Base-by-base conservation (phyloP, 768 basidiomycete genomes). In the Kwoniella botswanensis region DNA sequence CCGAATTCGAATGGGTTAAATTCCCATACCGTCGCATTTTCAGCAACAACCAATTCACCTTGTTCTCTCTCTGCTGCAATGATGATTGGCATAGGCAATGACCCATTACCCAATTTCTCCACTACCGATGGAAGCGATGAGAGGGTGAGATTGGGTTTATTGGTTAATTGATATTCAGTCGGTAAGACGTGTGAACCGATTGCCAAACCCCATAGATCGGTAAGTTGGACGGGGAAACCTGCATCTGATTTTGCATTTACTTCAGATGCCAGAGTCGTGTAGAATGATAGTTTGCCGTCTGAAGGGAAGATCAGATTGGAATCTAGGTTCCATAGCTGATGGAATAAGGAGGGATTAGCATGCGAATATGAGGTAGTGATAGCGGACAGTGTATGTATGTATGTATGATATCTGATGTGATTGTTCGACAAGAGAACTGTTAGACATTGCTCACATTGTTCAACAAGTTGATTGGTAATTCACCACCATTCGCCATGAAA, bases 401-500 rank as follows among this genome's bases (percentile, higher is more conserved):
- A 5, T 15, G 64, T 15, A 21, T 22, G 15, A 44, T 26, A 26
- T 42, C n/a, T 55, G 24, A 50, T 63, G 46, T 52, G 35, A 1
- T 41, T n/a, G 57, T 41, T 5, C 4, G 29, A 5, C 5, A 0
- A 7, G n/a, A 55, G 4, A 55, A 55, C 35, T 11, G n/a, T 11
- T n/a, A 43, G 22, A 10, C 6, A 53, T 24, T 18, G 72, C 80
- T 74, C 65, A 83, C 82, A 63, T 81, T 77, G 12, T 71, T 65
- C 55, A 82, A 73, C 7, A 84, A 71, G 50, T 82, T 73, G 4
- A 75, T 74, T 1, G 81, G 76, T 21, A 77, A 63, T 22, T 46
- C 21, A 24, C 80, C 80, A 18, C 74, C 68, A 67, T 83, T 82
- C 21, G 79, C 81, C 67, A 80, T 79, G 70, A 92, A 83, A 0